Conservation (phyloP, 1,284 basidiomycete genomes). For the Marasmius sp. region DNA sequence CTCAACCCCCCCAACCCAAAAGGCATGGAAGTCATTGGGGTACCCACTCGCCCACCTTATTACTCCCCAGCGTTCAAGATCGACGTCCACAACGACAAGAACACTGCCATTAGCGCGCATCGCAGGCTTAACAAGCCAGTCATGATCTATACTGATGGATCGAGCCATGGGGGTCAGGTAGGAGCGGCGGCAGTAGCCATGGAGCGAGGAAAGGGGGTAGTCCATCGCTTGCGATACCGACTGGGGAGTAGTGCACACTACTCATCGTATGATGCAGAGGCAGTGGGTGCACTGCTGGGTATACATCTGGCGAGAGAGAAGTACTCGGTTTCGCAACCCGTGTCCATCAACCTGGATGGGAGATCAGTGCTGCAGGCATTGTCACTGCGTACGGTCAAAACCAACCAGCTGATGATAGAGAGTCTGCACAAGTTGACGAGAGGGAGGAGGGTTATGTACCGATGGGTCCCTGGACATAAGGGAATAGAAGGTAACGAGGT, state of each 20-base stretch:
- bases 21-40: conserved; percentile 18
- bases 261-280: conserved; percentile 25
- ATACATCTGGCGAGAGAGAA: conserved; percentile 12
- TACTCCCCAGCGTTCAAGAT: neutral
- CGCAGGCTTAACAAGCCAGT: conserved; percentile 2
- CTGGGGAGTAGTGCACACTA: conserved; percentile 17
- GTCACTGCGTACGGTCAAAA: neutral
- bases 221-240: conserved; percentile 7
- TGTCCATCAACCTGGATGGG: conserved; percentile 1
- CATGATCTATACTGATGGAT: conserved; percentile 27
- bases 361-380: neutral
- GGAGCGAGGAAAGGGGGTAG: neutral
- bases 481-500: conserved; percentile 23
- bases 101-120: neutral
- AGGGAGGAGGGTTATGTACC: neutral
- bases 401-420: conserved; percentile 20
- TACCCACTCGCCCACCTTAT: conserved; percentile 10
- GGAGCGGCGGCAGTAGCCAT: conserved; percentile 25
- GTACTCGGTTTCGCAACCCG: neutral
- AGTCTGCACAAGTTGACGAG: conserved; percentile 5
- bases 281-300: conserved; percentile 21
- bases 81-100: neutral
- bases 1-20: neutral
- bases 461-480: conserved; percentile 26
- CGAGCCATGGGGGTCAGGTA: conserved; percentile 13